Conservation (phyloP, 2,329 filamentous ascomycete species). For the Ascochyta koolunga region DNA sequence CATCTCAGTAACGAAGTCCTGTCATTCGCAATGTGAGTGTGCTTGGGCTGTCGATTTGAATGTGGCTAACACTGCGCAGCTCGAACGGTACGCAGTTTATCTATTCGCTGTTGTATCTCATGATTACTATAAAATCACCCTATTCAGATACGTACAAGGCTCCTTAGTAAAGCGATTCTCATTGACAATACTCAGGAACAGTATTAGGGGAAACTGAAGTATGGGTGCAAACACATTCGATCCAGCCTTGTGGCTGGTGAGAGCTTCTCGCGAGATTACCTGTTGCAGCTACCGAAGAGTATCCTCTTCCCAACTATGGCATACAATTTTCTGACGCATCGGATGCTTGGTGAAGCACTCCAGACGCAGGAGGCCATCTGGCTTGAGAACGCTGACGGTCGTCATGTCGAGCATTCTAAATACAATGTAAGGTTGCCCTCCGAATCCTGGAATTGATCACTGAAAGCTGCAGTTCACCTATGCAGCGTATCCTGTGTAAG, state of each 20-base stretch:
- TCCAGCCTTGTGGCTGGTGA: constrained; percentile 38
- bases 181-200: constrained; percentile 21
- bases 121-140: constrained; percentile 41
- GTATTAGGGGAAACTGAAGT: constrained; percentile 40
- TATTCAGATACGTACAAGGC: constrained; percentile 20
- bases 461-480: constrained; percentile 27
- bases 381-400: constrained; percentile 19
- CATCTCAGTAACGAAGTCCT: constrained; percentile 29
- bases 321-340: constrained; percentile 37
- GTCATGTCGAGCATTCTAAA: constrained; percentile 2
- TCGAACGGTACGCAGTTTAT: constrained; percentile 41
- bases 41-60: not conserved
- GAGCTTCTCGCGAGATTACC: constrained; percentile 35
- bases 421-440: not conserved
- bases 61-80: constrained; percentile 12
- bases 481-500: constrained; percentile 32
- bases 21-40: constrained; percentile 32
- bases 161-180: not conserved
- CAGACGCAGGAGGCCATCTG: constrained; percentile 37
- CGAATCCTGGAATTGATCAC: not conserved
- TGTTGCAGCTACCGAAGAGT: constrained; percentile 40
- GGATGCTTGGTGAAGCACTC: constrained; percentile 42
- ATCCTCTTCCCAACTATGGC: constrained; percentile 40
- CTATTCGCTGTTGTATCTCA: constrained; percentile 39
- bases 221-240: constrained; percentile 28